Percentiles rank a stretch among this genome's conserved stretches.
Evolutionary conservation across 495 filamentous ascomycete genomes (phyloP).

Genomic region (Daldinia vernicosa): DNA sequence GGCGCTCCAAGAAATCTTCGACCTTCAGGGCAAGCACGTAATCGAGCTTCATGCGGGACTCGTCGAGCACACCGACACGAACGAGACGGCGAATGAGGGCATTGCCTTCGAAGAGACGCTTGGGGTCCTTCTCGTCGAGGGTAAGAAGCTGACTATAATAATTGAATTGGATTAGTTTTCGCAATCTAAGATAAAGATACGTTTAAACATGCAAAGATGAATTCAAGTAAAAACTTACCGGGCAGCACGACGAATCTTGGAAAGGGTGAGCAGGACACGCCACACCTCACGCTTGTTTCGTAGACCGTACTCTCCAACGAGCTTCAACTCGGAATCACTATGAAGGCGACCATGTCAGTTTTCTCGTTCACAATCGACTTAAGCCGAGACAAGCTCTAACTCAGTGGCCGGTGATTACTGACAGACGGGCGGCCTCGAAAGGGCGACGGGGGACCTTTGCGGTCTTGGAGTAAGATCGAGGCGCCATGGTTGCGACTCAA

Average conservation of each 20-base stretch:
- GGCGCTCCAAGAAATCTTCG: constrained; percentile 99
- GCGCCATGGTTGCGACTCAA: constrained; percentile 53
- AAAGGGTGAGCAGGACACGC: constrained; percentile 98
- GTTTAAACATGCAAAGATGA: not conserved
- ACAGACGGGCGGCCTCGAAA: constrained; percentile 99
- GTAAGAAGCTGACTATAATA: constrained; percentile 91
- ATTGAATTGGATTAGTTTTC: constrained; percentile 22
- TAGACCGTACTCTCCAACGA: constrained; percentile 98
- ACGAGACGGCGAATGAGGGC: constrained; percentile 99
- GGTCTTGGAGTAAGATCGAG: constrained; percentile 92
- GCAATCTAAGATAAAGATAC: constrained; percentile 6
- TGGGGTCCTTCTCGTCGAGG: constrained; percentile 99
- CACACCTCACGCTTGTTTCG: constrained; percentile 99
- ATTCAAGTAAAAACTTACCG: constrained; percentile 69
- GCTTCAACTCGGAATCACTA: constrained; percentile 98
- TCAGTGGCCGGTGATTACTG: constrained; percentile 95
- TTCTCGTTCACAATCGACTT: constrained; percentile 79
- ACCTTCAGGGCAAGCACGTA: constrained; percentile 98
- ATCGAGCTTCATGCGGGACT: constrained; percentile 99
- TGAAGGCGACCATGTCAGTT: constrained; percentile 56
- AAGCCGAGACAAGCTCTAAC: constrained; percentile 95
- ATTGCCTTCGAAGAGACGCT: constrained; percentile 99
- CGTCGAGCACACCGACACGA: constrained; percentile 98
- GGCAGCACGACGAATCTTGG: constrained; percentile 99
- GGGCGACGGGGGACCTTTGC: constrained; percentile 89